Evolutionary conservation across 2,329 filamentous ascomycete genomes (phyloP), one percentile per base, ranked within the genome.

Genomic region (Kalmusia sp.): DNA sequence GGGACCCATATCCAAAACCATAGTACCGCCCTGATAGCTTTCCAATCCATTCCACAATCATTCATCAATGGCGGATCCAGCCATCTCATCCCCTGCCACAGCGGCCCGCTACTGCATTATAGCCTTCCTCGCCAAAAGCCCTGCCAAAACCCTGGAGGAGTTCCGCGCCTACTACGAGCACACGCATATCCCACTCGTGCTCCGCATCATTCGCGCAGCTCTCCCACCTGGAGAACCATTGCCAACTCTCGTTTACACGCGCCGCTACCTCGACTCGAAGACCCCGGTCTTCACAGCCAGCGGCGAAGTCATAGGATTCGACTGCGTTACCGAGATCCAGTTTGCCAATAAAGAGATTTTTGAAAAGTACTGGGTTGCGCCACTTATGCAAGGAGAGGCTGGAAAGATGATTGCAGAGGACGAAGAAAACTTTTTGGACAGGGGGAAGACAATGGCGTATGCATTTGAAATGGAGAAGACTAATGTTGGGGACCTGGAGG

Each of bases 131-230:
- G 3, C 7, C 27, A 33, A 33, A 6, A 12, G 5, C 9, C 28
- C 41, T 9, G 22, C 27, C 6, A 21, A n/a, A 17, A 44, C 41
- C 1, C 41, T 33, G 17, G 19, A 22, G 3, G 41, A 33, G 4
- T 44, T 44, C 28, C 41, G 41, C 27, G 25, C 28, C 12, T 44
- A 44, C 19, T 44, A 44, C 19, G 41, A 44, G 24, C 33, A 17
- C 27, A 27, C 33, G 17, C 41, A 44, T n/a, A 22, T 44, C 11
- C 41, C 41, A 6, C 41, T 44, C 17, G 19, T 34, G 11, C 28
- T 12, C 9, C 17, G 28, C 15, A 15, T 19, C 1, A 11, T 44
- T 21, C 7, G 4, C 11, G 41, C 41, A 6, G 41, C 41, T n/a
- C 17, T 11, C 17, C 15, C 19, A 12, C 41, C 41, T 22, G n/a